Evolutionary conservation across 1,139 yeast genomes (phyloP).

Genomic region (Hyphopichia buzzinii): DNA sequence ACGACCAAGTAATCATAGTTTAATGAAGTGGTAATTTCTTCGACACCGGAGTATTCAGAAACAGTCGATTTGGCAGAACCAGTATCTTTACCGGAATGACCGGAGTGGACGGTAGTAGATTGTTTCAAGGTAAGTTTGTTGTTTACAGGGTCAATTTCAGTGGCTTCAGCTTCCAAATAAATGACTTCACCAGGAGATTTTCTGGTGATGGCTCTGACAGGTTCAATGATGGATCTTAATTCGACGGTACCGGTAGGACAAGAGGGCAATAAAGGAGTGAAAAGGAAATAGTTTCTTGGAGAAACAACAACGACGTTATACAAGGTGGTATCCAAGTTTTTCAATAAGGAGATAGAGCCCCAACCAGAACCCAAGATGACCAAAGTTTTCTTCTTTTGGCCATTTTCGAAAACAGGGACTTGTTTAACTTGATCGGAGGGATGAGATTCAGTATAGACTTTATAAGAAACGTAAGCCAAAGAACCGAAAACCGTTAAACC

Average conservation of each 20-base stretch:
- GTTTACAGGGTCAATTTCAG: slow-evolving; percentile 68
- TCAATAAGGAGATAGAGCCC: slow-evolving; percentile 84
- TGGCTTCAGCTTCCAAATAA: slow-evolving; percentile 90
- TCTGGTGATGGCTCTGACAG: slow-evolving; percentile 73
- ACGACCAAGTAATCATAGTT: slow-evolving; percentile 78
- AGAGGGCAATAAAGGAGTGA: slow-evolving; percentile 91
- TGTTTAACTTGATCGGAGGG: slow-evolving; percentile 58
- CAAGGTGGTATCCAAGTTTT: slow-evolving; percentile 78
- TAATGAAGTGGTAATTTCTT: slow-evolving; percentile 48
- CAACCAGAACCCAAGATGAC: slow-evolving; percentile 93
- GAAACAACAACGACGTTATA: slow-evolving; percentile 89
- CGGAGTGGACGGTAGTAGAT: slow-evolving; percentile 50
- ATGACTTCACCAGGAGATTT: slow-evolving; percentile 73
- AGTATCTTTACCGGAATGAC: slow-evolving; percentile 54
- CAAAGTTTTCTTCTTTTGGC: slow-evolving; percentile 80
- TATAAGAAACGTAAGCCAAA: slow-evolving; percentile 51
- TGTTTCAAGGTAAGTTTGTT: slow-evolving; percentile 62
- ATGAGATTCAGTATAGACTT: slow-evolving; percentile 58
- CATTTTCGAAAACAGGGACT: slow-evolving; percentile 57
- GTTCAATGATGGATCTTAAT: slow-evolving; percentile 85
- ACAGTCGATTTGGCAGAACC: slow-evolving; percentile 51
- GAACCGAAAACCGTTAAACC: slow-evolving; percentile 30
- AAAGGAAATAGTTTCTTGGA: slow-evolving; percentile 91
- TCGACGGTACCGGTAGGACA: slow-evolving; percentile 94
- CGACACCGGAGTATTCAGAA: slow-evolving; percentile 33